These are phyloP conservation scores for Eucalyptus dawsonii DNA, from an alignment of 345 rosid species.

Conservation along the genomic window DNA sequence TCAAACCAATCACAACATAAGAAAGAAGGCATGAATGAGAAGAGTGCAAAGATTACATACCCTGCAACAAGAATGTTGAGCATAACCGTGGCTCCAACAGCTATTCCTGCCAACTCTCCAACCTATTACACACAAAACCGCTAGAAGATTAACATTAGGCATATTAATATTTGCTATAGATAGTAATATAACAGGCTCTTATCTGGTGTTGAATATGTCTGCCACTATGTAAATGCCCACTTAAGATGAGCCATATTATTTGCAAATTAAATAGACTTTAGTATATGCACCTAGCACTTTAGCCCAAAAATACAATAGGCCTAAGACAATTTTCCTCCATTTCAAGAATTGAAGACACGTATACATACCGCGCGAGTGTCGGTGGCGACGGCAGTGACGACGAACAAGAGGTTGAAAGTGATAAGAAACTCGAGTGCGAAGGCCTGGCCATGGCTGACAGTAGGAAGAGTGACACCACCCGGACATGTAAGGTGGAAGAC, in stretches of 20 bases:
- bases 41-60: conserved; percentile 12
- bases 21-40: not conserved
- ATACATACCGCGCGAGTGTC: conserved; percentile 87
- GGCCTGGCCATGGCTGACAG: conserved; percentile 68
- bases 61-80: conserved; percentile 92
- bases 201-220: not conserved
- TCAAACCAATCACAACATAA: not conserved
- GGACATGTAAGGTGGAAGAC: conserved; percentile 75
- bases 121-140: conserved; percentile 32
- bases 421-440: conserved; percentile 91
- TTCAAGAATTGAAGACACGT: not conserved
- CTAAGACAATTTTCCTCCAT: not conserved
- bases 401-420: conserved; percentile 83
- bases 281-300: not conserved
- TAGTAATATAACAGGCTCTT: not conserved
- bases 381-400: conserved; percentile 92
- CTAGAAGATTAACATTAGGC: not conserved
- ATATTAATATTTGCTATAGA: not conserved
- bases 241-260: not conserved
- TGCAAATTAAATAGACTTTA: not conserved
- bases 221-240: not conserved
- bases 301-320: not conserved
- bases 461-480: conserved; percentile 96
- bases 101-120: conserved; percentile 95
- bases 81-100: conserved; percentile 96